phyloP scores from a whole-genome alignment of 345 rosid species.

The Boechera retrofracta region DNA sequence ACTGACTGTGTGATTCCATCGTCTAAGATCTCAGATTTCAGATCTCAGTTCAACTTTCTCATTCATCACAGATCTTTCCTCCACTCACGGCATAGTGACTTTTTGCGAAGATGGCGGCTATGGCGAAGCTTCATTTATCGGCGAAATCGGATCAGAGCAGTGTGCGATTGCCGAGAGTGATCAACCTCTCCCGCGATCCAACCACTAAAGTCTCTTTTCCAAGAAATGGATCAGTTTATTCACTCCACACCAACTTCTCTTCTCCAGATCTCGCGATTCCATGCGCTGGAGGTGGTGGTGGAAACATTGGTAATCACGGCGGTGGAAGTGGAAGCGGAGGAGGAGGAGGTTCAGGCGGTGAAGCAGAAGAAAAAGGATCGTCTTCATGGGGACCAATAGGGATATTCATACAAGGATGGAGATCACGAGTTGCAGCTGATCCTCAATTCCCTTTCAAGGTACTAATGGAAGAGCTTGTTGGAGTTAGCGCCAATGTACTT shows the following conservation, averaged over 20 bases:
- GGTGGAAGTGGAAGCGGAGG: slow-evolving; percentile 40
- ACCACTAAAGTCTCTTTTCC: slow-evolving; percentile 35
- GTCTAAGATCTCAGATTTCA: slow-evolving; percentile 21
- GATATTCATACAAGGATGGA: slow-evolving; percentile 83
- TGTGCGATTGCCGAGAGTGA: slow-evolving; percentile 21
- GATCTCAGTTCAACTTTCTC: slow-evolving; percentile 1
- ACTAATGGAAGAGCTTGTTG: slow-evolving; percentile 90
- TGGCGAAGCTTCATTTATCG: slow-evolving; percentile 47
- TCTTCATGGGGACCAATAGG: slow-evolving; percentile 61
- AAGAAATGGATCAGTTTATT: slow-evolving; percentile 32
- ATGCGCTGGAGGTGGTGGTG: slow-evolving; percentile 51
- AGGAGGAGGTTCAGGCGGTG: slow-evolving; percentile 33
- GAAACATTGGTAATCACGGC: slow-evolving; percentile 38
- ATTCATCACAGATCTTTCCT: background rate
- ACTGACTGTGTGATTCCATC: slow-evolving; percentile 7
- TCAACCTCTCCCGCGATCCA: slow-evolving; percentile 40
- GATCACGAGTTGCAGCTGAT: slow-evolving; percentile 89
- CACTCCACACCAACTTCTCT: slow-evolving; percentile 33
- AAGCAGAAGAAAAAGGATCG: background rate
- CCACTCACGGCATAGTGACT: background rate
- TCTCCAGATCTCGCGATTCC: slow-evolving; percentile 35
- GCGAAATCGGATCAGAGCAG: slow-evolving; percentile 41
- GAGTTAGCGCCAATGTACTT: slow-evolving; percentile 80
- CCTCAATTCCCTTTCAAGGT: slow-evolving; percentile 95
- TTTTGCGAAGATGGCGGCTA: slow-evolving; percentile 46